These are phyloP conservation scores for Quercus dentata DNA, from an alignment of 306 rosid genomes.

Conservation along the genomic window DNA sequence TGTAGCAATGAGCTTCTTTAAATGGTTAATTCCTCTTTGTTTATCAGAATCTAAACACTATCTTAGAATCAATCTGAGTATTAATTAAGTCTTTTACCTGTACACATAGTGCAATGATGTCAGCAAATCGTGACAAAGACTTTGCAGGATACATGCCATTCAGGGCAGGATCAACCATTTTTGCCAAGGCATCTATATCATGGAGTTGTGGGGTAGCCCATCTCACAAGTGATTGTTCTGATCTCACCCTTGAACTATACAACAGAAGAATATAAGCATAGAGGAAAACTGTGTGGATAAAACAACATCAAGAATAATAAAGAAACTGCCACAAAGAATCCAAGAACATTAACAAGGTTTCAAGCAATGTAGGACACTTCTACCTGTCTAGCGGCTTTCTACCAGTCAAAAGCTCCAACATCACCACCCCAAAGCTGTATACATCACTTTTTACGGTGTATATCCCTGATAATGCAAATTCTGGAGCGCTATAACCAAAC, in stretches of 20 bases:
- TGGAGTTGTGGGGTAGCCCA: conserved; percentile 99
- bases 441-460: conserved; percentile 98
- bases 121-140: conserved; percentile 94
- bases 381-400: conserved; percentile 98
- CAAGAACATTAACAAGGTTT: conserved; percentile 6
- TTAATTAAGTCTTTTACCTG: conserved; percentile 56
- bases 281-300: conserved; percentile 4
- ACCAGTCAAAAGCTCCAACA: conserved; percentile 92
- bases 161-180: conserved; percentile 93
- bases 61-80: background rate
- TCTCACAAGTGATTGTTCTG: conserved; percentile 95
- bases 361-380: background rate
- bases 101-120: conserved; percentile 89
- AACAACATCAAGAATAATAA: background rate
- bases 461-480: conserved; percentile 86
- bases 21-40: background rate
- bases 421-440: conserved; percentile 97
- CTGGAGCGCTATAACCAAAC: conserved; percentile 97
- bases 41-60: background rate
- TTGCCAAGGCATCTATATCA: conserved; percentile 90
- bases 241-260: conserved; percentile 73
- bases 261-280: conserved; percentile 10
- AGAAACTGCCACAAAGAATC: background rate
- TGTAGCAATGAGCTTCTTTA: background rate
- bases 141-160: conserved; percentile 97